Conservation (phyloP, 176 grass and related monocot genomes). For the Neostapfia colusana region DNA sequence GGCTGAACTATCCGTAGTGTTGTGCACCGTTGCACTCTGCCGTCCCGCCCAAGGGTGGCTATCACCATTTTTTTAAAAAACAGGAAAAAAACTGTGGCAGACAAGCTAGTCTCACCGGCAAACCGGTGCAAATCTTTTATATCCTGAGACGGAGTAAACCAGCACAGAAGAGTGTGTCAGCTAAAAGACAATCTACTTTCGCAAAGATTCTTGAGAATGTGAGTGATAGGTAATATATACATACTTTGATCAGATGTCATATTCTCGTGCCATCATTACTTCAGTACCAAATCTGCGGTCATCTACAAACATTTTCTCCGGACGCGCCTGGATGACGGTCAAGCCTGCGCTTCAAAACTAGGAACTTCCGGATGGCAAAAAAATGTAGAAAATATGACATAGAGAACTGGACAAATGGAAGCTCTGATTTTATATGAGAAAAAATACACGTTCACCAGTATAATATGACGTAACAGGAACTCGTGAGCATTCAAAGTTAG, state of each 20-base stretch:
- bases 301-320: neutral
- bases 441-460: neutral
- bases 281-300: slow-evolving; percentile 11
- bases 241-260: slow-evolving; percentile 27
- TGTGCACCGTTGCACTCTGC: neutral
- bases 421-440: neutral
- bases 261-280: slow-evolving; percentile 34
- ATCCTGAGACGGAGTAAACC: slow-evolving; percentile 5
- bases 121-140: neutral
- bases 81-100: neutral
- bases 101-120: slow-evolving; percentile 17
- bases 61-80: neutral
- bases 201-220: slow-evolving; percentile 27
- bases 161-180: neutral
- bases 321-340: neutral
- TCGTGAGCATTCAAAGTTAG: neutral
- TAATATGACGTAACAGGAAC: neutral
- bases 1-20: neutral
- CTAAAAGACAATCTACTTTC: slow-evolving; percentile 43
- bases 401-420: neutral
- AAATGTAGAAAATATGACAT: neutral
- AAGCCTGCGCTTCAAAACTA: neutral
- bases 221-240: slow-evolving; percentile 41
- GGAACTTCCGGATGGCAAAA: neutral
- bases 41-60: neutral